Percentiles rank a stretch among this genome's conserved stretches.
phyloP scores from a whole-genome alignment of 1,284 basidiomycete genomes.

The Bjerkandera adusta region DNA sequence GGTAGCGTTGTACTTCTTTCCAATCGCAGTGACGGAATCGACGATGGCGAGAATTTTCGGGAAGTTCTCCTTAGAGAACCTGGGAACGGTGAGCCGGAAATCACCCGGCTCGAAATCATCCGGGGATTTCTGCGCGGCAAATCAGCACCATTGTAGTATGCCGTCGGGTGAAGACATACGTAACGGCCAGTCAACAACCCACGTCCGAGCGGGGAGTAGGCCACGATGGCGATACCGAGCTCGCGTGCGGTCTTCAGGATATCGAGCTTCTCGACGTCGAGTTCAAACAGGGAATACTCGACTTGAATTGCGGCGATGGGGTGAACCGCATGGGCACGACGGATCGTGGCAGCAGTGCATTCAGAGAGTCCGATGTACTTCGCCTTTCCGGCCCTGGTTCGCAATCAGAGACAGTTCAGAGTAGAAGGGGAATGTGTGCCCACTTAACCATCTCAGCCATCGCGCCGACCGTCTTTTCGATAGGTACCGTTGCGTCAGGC shows the following conservation, averaged over 20 bases:
- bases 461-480: slow-evolving; percentile 32
- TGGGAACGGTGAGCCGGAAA: slow-evolving; percentile 35
- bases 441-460: slow-evolving; percentile 35
- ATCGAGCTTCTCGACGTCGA: slow-evolving; percentile 33
- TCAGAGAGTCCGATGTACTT: slow-evolving; percentile 44
- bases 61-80: slow-evolving; percentile 44
- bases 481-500: slow-evolving; percentile 28
- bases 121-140: slow-evolving; percentile 35
- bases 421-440: slow-evolving; percentile 4
- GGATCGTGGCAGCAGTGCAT: slow-evolving; percentile 37
- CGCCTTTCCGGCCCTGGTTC: slow-evolving; percentile 34
- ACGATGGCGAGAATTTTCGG: slow-evolving; percentile 41
- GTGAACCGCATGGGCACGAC: slow-evolving; percentile 40
- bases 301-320: slow-evolving; percentile 43
- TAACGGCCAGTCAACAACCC: slow-evolving; percentile 40
- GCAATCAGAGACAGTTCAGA: no score
- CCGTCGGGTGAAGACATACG: slow-evolving; percentile 16
- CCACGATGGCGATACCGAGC: slow-evolving; percentile 35
- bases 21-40: slow-evolving; percentile 34
- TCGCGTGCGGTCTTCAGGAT: slow-evolving; percentile 31
- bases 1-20: slow-evolving; percentile 33
- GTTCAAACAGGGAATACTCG: slow-evolving; percentile 44
- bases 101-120: slow-evolving; percentile 54
- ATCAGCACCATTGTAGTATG: background rate
- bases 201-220: slow-evolving; percentile 42